Evolutionary conservation across 106 monocot genomes (phyloP), one percentile per base, ranked within the genome.

Genomic region (Iris macrosiphon): DNA sequence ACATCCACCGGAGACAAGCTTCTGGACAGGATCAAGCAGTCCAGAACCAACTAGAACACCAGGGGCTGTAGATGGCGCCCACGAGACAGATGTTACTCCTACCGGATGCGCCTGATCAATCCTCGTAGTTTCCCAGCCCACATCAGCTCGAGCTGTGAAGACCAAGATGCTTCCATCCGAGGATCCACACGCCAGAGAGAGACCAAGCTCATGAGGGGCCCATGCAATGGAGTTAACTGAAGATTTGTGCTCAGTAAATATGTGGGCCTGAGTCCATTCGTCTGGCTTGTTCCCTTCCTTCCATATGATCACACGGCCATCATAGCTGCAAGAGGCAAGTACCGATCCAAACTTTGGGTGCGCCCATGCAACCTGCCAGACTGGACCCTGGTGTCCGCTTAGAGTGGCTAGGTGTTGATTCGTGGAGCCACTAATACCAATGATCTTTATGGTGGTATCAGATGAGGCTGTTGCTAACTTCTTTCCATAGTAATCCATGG

Each of bases 21-120:
- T 65, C 4, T 65, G 55, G 2, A 65, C 55, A 3, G 45, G 65
- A 45, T 65, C 65, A 7, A 34, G 34, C 1, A 31, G 44, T 0
- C 45, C 65, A 4, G 55, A 24, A 22, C 65, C 32, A 3, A 65
- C 65, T 7, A 65, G 41, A 16, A 45, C 54, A 21, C 65, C 65
- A 0, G 65, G 65, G 16, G 65, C 65, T 30, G 44, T 34, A 3
- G 65, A 41, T 13, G 55, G 45, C 21, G 65, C 64, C 65, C 65
- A 65, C 4, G 55, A 65, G 55, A 65, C 34, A 2, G 65, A 54
- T 6, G 65, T 65, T 9, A 65, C 65, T 8, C 65, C 65, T 0
- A 65, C 65, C 2, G 52, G 54, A 33, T 65, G 64, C 10, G 64
- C 64, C 53, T 64, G 64, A 31, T 64, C 64, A 2, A 64, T 64